A percentile compares a stretch with the other conserved stretches of the same genome.
phyloP scores from a whole-genome alignment of 257 asterid genomes.

The Nicotiana noctiflora region DNA sequence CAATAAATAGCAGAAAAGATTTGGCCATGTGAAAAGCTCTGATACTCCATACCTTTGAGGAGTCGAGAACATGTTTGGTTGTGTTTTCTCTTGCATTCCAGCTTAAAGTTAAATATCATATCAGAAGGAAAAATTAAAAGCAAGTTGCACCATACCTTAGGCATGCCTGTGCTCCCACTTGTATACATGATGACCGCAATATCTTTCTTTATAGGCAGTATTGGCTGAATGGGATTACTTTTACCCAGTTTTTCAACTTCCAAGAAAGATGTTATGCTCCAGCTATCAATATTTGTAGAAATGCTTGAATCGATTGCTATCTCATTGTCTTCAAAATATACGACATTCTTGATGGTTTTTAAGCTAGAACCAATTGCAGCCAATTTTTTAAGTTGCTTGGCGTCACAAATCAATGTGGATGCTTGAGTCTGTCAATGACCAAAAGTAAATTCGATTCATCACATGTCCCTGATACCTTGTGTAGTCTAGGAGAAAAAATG shows the following conservation, averaged over 20 bases:
- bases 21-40: neutral
- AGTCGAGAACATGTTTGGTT: neutral
- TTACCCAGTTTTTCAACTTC: conserved; percentile 77
- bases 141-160: conserved; percentile 51
- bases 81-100: neutral
- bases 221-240: conserved; percentile 40
- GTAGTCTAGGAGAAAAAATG: neutral
- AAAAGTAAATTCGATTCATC: neutral
- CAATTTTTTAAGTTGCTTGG: conserved; percentile 75
- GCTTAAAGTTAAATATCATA: neutral
- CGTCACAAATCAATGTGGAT: conserved; percentile 73
- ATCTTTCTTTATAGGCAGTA: conserved; percentile 64
- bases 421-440: conserved; percentile 68
- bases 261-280: conserved; percentile 49
- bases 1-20: neutral
- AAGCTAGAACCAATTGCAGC: conserved; percentile 52
- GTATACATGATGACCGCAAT: conserved; percentile 90
- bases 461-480: neutral
- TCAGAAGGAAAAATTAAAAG: neutral
- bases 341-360: conserved; percentile 43
- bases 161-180: conserved; percentile 94
- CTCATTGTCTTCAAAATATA: conserved; percentile 61
- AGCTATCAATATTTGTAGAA: conserved; percentile 29
- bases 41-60: neutral
- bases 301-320: conserved; percentile 32